Base-by-base conservation (phyloP, 2,329 filamentous ascomycete genomes). In the Hymenoscyphus scutula region DNA sequence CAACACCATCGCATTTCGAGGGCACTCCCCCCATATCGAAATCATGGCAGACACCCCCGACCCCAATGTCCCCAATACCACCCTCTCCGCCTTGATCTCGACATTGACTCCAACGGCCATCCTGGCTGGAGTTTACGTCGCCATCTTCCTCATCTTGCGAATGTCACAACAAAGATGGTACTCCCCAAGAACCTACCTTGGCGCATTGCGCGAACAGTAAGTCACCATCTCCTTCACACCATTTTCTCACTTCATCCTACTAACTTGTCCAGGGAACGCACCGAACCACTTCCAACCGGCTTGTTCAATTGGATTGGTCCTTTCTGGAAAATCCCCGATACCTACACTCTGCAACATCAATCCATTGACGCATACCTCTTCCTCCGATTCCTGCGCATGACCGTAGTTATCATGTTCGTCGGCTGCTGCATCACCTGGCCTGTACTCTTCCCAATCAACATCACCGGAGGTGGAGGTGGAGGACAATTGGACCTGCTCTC, bases 351-450 rank as follows among this genome's bases (percentile, higher is more conserved):
- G 25, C 91, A 95, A 72, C 92, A 97, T 78, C 91, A 94, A 74
- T 96, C 92, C 0, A 84, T 99, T 66, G 94, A 99, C 74, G 90
- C 90, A 34, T 98, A 94, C 76, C 86, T 98, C 58, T 92, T 96
- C 75, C 81, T 98, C 30, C 91, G 94, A 38, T 97, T 94, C 72
- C 78, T 98, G 67, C 91, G 92, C 72, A 89, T 95, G 60, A 80
- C 89, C 30, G 85, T 89, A 60, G 82, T 89, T 64, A 89, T 96
- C 68, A 93, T 89, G 77, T 84, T 98, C 54, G 88, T 94, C 10
- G 95, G 95, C 62, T 91, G 88, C 71, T 80, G 84, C 69, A 88
- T 98, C 63, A 93, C 91, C 19, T 97, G 91, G 88, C 94, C 95
- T 0, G 81, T 97, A 45, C 92, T 70, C 19, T 90, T 86, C 70